phyloP scores from a whole-genome alignment of 345 rosid species.

The Brassica cretica region DNA sequence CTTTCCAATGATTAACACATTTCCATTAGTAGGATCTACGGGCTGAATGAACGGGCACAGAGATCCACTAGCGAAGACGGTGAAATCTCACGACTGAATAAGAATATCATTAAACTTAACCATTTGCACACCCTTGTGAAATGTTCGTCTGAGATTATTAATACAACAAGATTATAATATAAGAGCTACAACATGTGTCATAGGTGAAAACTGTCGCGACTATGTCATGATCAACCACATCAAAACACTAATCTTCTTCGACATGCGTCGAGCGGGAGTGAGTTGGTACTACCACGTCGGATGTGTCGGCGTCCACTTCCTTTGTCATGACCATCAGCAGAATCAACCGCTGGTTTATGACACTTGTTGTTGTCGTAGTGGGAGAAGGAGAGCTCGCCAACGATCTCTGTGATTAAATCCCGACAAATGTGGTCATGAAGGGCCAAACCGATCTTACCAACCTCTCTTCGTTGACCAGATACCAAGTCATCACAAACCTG shows the following conservation, averaged over 20 bases:
- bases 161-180: neutral
- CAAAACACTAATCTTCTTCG: constrained; percentile 54
- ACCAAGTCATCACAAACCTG: constrained; percentile 69
- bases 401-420: constrained; percentile 68
- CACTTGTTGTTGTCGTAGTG: neutral
- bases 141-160: neutral
- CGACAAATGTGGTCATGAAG: constrained; percentile 68
- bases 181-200: constrained; percentile 1
- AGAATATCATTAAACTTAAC: neutral
- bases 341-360: neutral
- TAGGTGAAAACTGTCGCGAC: constrained; percentile 20
- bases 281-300: constrained; percentile 27
- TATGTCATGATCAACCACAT: constrained; percentile 1
- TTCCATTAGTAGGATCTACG: too few species aligned
- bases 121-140: neutral
- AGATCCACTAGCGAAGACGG: too few species aligned
- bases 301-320: constrained; percentile 14
- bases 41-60: too few species aligned
- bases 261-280: constrained; percentile 68
- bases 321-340: neutral
- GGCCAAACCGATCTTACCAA: constrained; percentile 65
- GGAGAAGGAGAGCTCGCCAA: constrained; percentile 42
- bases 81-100: neutral
- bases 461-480: constrained; percentile 75
- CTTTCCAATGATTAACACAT: too few species aligned